Evolutionary conservation across 495 filamentous ascomycete species (phyloP).

Genomic region (Pseudomonodictys pantanalensis): DNA sequence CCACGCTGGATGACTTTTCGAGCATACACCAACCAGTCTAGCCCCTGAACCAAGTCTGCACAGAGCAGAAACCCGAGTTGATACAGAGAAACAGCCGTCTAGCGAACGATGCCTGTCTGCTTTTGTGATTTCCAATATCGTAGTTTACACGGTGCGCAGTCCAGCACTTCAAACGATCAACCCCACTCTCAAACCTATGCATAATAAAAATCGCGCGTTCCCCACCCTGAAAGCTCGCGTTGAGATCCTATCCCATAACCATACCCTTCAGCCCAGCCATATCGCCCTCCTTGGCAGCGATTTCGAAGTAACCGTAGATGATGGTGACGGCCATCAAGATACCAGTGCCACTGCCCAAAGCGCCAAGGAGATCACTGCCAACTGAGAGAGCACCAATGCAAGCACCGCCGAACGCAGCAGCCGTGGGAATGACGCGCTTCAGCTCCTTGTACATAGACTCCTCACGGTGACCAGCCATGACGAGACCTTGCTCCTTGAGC

Average conservation of each 20-base stretch:
- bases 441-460: slow-evolving; percentile 99
- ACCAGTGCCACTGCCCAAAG: slow-evolving; percentile 94
- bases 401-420: slow-evolving; percentile 96
- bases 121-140: neutral
- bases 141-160: neutral
- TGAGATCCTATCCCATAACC: slow-evolving; percentile 56
- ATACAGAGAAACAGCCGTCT: neutral
- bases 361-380: slow-evolving; percentile 90
- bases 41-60: neutral
- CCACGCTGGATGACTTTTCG: neutral
- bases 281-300: slow-evolving; percentile 97
- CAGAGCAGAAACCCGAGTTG: too few species aligned
- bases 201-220: neutral
- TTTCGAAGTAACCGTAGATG: slow-evolving; percentile 99
- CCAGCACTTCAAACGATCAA: neutral
- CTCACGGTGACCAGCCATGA: slow-evolving; percentile 99
- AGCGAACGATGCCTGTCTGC: neutral
- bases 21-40: neutral
- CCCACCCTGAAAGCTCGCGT: neutral
- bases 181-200: neutral
- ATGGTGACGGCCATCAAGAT: slow-evolving; percentile 99
- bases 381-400: slow-evolving; percentile 98
- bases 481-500: slow-evolving; percentile 97
- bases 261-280: slow-evolving; percentile 88
- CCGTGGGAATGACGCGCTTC: slow-evolving; percentile 97